These are phyloP conservation scores for Pisolithus thermaeus DNA, from an alignment of 1,284 basidiomycete species.

Conservation along the genomic window DNA sequence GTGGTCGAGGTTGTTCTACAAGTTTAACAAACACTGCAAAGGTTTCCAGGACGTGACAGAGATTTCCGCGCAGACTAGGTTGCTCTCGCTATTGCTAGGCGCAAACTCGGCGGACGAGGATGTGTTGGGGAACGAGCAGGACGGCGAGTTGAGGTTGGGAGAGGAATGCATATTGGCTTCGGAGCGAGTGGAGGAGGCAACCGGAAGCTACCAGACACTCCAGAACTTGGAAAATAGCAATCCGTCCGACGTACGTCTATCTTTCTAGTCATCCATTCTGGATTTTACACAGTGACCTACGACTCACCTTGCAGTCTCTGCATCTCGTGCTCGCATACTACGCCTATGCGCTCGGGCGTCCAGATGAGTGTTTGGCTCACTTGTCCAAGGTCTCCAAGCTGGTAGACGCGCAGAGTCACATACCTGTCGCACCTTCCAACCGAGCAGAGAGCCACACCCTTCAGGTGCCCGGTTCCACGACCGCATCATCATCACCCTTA, in stretches of 20 bases:
- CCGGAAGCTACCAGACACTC: conserved; percentile 46
- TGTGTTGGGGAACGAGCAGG: conserved; percentile 27
- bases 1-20: conserved; percentile 80
- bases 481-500: conserved; percentile 41
- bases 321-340: conserved; percentile 68
- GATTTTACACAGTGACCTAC: conserved; percentile 3
- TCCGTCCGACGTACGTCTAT: conserved; percentile 49
- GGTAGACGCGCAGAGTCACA: conserved; percentile 43
- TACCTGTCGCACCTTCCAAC: conserved; percentile 40
- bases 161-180: conserved; percentile 52
- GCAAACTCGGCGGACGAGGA: conserved; percentile 39
- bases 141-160: conserved; percentile 41
- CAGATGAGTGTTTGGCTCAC: conserved; percentile 55
- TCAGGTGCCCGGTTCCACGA: conserved; percentile 29
- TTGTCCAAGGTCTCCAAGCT: conserved; percentile 53
- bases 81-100: conserved; percentile 54
- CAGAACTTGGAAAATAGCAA: conserved; percentile 40
- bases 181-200: conserved; percentile 51
- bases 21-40: conserved; percentile 83
- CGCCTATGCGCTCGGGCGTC: conserved; percentile 66
- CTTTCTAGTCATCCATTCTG: conserved; percentile 5
- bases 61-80: conserved; percentile 61
- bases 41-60: conserved; percentile 57
- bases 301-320: conserved; percentile 39
- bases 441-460: conserved; percentile 37